These are phyloP conservation scores for Nicotiana knightiana DNA, from an alignment of 257 asterid species.

Conservation along the genomic window DNA sequence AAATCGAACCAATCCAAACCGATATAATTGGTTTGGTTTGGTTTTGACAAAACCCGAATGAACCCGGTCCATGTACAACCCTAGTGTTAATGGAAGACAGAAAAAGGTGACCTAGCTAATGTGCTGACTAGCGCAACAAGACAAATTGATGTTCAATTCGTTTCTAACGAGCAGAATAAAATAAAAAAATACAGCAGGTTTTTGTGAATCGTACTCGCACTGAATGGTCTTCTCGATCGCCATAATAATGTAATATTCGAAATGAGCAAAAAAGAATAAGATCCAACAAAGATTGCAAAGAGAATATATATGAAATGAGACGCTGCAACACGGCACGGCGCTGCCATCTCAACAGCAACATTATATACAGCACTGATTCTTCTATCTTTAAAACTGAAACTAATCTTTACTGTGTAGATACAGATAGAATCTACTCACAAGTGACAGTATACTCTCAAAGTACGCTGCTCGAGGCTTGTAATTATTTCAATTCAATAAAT, in stretches of 20 bases:
- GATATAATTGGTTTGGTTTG: no score
- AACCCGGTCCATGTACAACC: no score
- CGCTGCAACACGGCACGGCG: slow-evolving; percentile 1
- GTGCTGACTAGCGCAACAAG: background rate
- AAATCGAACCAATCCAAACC: no score
- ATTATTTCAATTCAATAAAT: background rate
- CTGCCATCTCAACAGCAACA: background rate
- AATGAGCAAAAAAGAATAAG: background rate
- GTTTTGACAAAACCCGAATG: no score
- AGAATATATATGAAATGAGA: background rate
- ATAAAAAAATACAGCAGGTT: background rate
- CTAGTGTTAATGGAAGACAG: background rate
- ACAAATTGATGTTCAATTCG: background rate
- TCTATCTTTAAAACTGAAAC: background rate
- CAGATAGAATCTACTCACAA: background rate
- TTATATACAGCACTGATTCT: background rate
- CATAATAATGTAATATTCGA: background rate
- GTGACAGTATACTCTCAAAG: background rate
- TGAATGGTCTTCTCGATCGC: background rate
- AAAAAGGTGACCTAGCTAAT: background rate
- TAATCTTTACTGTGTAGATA: background rate
- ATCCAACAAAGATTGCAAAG: background rate
- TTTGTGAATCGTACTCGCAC: background rate
- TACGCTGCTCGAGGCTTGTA: background rate
- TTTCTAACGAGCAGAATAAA: background rate